A percentile compares a stretch with the other conserved stretches of the same genome.
Evolutionary conservation across 768 basidiomycete genomes (phyloP).

Genomic region (Mycena leptocephala): DNA sequence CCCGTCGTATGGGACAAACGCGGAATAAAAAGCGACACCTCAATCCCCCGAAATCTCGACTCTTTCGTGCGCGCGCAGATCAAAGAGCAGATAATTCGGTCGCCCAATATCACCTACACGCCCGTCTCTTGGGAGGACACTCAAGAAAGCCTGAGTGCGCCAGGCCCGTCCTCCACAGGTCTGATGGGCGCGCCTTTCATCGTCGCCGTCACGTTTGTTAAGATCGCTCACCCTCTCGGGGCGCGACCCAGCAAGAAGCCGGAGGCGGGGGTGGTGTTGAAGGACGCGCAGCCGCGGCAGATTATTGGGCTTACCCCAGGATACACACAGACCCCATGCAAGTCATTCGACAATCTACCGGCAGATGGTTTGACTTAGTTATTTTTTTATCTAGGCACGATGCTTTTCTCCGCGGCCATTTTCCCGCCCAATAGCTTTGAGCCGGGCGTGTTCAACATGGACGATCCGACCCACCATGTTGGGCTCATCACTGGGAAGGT

Average conservation of each 20-base stretch:
- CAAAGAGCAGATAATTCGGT: background rate
- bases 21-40: background rate
- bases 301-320: conserved; percentile 9
- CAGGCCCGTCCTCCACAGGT: background rate
- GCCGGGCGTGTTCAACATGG: background rate
- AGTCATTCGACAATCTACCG: background rate
- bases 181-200: conserved; percentile 19
- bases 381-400: background rate
- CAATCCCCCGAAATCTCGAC: background rate
- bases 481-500: background rate
- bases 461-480: conserved; percentile 13
- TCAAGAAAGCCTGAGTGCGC: background rate
- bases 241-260: background rate
- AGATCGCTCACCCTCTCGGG: background rate
- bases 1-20: conserved; percentile 14
- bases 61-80: conserved; percentile 4
- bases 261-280: background rate
- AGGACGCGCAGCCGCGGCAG: background rate
- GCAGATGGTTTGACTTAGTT: background rate
- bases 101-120: background rate
- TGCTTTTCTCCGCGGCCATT: background rate
- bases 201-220: background rate
- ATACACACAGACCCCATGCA: conserved; percentile 2
- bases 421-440: conserved; percentile 5
- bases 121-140: conserved; percentile 9